These are phyloP conservation scores for Cyberlindnera bimundalis DNA, from an alignment of 805 yeast genomes.

Conservation along the genomic window DNA sequence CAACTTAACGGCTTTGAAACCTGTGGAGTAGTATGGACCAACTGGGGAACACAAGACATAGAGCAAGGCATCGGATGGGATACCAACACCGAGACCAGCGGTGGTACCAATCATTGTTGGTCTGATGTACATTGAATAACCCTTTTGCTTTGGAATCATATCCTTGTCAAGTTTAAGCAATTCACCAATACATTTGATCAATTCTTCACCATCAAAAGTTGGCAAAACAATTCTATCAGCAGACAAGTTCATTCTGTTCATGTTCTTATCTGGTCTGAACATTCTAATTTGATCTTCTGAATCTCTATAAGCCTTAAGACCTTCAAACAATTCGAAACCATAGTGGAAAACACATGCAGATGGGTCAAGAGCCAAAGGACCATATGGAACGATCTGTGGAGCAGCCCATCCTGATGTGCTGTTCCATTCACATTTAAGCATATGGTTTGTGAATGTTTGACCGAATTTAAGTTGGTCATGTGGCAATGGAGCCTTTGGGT, in stretches of 20 bases:
- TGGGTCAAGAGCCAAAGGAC: constrained; percentile 74
- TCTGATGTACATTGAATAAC: constrained; percentile 89
- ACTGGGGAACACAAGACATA: constrained; percentile 93
- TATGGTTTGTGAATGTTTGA: constrained; percentile 78
- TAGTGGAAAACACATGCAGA: constrained; percentile 90
- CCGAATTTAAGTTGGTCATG: constrained; percentile 69
- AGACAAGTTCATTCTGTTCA: constrained; percentile 85
- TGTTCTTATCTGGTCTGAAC: constrained; percentile 90
- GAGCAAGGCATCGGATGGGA: constrained; percentile 77
- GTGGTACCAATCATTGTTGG: constrained; percentile 96
- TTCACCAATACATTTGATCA: constrained; percentile 71
- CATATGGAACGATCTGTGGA: constrained; percentile 89
- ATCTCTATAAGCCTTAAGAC: constrained; percentile 85
- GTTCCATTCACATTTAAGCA: constrained; percentile 85
- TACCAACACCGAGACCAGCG: constrained; percentile 79
- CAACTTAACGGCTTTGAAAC: constrained; percentile 90
- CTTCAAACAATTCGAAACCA: constrained; percentile 93
- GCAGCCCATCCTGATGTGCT: constrained; percentile 74
- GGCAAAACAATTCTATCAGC: constrained; percentile 90
- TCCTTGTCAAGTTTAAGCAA: constrained; percentile 69
- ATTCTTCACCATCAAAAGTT: constrained; percentile 73
- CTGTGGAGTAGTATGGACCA: constrained; percentile 93
- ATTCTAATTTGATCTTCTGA: constrained; percentile 64
- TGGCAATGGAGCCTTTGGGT: constrained; percentile 54
- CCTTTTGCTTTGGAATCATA: constrained; percentile 80